Conservation (phyloP, 129 eudicot genomes). For the Kitagawia praeruptora region DNA sequence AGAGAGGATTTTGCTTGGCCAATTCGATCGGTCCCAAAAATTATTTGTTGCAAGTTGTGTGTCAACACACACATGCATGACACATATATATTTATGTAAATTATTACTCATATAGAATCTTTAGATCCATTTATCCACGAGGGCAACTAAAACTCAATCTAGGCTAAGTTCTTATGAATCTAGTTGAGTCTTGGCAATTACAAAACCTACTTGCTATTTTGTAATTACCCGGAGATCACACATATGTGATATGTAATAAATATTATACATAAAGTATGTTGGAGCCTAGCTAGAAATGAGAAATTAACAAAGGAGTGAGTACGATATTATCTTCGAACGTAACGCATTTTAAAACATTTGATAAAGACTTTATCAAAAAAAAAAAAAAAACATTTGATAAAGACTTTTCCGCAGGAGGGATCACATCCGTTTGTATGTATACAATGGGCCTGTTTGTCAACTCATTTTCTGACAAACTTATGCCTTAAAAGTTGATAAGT, state of each 20-base stretch:
- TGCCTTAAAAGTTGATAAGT: too few species aligned
- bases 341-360: too few species aligned
- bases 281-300: too few species aligned
- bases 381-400: too few species aligned
- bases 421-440: too few species aligned
- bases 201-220: not conserved
- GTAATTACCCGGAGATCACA: not conserved
- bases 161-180: not conserved
- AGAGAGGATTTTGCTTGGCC: not conserved
- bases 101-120: not conserved
- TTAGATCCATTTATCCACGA: constrained; percentile 8
- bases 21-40: not conserved
- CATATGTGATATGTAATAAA: not conserved
- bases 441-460: too few species aligned
- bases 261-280: too few species aligned
- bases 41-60: not conserved
- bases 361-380: too few species aligned
- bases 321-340: too few species aligned
- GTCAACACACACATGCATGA: not conserved
- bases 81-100: not conserved
- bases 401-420: too few species aligned
- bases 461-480: too few species aligned
- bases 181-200: not conserved
- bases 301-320: too few species aligned
- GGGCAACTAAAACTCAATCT: constrained; percentile 7